phyloP scores from a whole-genome alignment of 176 grass and related monocot species.

The Cenchrus fungigraminus region DNA sequence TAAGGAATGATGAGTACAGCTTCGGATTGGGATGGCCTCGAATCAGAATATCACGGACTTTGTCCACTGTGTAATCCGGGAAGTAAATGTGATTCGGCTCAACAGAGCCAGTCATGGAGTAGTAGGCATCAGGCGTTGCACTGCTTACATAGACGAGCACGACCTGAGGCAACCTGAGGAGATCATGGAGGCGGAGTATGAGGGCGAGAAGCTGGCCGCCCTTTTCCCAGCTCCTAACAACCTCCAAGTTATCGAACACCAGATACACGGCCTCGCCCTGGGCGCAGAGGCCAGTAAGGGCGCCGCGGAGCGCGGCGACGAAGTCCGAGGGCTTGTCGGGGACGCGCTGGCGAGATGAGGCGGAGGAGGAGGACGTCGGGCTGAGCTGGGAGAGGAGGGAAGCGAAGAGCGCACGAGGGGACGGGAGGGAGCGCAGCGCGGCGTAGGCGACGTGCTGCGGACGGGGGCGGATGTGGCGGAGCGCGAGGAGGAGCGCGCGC shows the following conservation, averaged over 20 bases:
- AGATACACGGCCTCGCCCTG: slow-evolving; percentile 60
- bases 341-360: slow-evolving; percentile 48
- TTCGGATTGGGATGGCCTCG: slow-evolving; percentile 62
- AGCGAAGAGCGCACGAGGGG: slow-evolving; percentile 52
- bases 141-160: slow-evolving; percentile 87
- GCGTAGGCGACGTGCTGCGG: slow-evolving; percentile 56
- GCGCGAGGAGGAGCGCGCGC: slow-evolving; percentile 64
- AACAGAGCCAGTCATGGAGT: slow-evolving; percentile 70
- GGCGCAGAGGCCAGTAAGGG: slow-evolving; percentile 38
- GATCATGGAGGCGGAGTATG: slow-evolving; percentile 66
- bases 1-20: slow-evolving; percentile 77
- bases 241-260: slow-evolving; percentile 86
- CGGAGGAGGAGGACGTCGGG: slow-evolving; percentile 42
- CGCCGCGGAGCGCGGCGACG: slow-evolving; percentile 62
- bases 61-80: slow-evolving; percentile 80
- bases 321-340: slow-evolving; percentile 78
- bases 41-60: slow-evolving; percentile 72
- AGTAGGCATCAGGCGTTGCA: slow-evolving; percentile 72
- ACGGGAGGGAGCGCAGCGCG: slow-evolving; percentile 68
- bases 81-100: slow-evolving; percentile 77
- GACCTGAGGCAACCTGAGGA: slow-evolving; percentile 59
- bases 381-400: slow-evolving; percentile 68
- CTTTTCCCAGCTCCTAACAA: slow-evolving; percentile 76
- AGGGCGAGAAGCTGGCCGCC: slow-evolving; percentile 55
- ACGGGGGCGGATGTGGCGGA: slow-evolving; percentile 55